Base-by-base conservation (phyloP, 164 flowering plant genomes). In the Magnolia changhungtana region DNA sequence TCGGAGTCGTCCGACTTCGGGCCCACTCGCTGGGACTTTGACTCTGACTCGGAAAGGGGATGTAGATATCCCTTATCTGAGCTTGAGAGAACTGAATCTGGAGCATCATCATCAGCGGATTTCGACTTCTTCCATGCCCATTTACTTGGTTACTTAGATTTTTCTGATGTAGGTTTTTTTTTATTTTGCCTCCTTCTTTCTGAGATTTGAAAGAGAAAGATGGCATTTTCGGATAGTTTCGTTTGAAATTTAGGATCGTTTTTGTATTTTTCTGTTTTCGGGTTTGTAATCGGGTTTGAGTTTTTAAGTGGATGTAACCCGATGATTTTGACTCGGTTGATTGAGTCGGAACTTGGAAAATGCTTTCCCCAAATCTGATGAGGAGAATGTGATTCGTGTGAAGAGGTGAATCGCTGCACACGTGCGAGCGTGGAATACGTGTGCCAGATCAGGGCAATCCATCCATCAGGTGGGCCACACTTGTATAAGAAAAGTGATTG, bases 141-240 rank as follows among this genome's bases (percentile, higher is more conserved):
- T 95, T 49, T 95, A 93, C 78, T 83, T 90, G 82, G 98, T 95
- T 78, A 95, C 97, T 61, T 92, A 69, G 24, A 19, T 64, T n/a
- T 64, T 64, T 64, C 10, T 64, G 4, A n/a, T 8, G n/a, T 19
- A 23, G 67, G 24, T n/a, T n/a, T 8, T 64, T 19, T 8, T 19
- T 37, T 37, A 37, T 37, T 37, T 37, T 37, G 6, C 45, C 45
- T 37, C 5, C 18, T 55, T 55, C 59, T 55, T 3, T 55, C 14
- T 55, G 61, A 16, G 14, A 55, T 55, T 55, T 9, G 61, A 55
- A 55, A 10, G 61, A 9, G 61, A 55, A 55, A 55, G 18, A 55
- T 55, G 10, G 11, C 61, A 11, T 37, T 37, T 37, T 37, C 45
- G 6, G 45, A 37, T 37, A 37, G 45, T 37, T 37, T 37, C 45